These are phyloP conservation scores for Dactylellina leptospora DNA, from an alignment of 2,329 filamentous ascomycete genomes.

Conservation along the genomic window DNA sequence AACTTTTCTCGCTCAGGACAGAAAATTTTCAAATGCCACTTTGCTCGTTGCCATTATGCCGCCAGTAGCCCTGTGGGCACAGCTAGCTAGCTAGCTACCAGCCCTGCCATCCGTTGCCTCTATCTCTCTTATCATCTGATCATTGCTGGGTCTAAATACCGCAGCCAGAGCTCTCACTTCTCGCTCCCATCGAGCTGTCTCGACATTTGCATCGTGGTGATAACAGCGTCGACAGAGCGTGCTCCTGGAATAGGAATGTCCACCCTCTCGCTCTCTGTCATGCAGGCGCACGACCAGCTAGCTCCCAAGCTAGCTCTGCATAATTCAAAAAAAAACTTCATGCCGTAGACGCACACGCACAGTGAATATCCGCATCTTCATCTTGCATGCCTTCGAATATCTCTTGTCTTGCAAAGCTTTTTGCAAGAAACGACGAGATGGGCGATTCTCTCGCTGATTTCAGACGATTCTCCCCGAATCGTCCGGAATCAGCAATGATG, in stretches of 20 bases:
- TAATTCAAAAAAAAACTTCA: too few species aligned
- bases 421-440: neutral
- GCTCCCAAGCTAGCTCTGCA: slow-evolving; percentile 8
- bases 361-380: too few species aligned
- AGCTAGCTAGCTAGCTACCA: neutral
- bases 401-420: neutral
- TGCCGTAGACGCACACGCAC: too few species aligned
- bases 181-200: neutral
- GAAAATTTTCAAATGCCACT: slow-evolving; percentile 30
- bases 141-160: neutral
- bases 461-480: neutral
- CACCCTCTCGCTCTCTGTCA: slow-evolving; percentile 21
- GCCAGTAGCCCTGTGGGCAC: slow-evolving; percentile 41
- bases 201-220: neutral
- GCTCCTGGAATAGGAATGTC: slow-evolving; percentile 43
- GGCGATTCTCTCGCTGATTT: neutral
- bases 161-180: neutral
- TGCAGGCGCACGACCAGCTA: slow-evolving; percentile 50
- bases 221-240: neutral
- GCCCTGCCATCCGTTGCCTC: neutral
- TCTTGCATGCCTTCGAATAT: neutral
- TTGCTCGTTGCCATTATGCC: slow-evolving; percentile 8
- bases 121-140: neutral
- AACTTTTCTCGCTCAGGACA: neutral
- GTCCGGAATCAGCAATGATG: neutral